Evolutionary conservation across 495 filamentous ascomycete species (phyloP), one percentile per base, ranked within the genome.

Genomic region (Baudoinia panamericana): DNA sequence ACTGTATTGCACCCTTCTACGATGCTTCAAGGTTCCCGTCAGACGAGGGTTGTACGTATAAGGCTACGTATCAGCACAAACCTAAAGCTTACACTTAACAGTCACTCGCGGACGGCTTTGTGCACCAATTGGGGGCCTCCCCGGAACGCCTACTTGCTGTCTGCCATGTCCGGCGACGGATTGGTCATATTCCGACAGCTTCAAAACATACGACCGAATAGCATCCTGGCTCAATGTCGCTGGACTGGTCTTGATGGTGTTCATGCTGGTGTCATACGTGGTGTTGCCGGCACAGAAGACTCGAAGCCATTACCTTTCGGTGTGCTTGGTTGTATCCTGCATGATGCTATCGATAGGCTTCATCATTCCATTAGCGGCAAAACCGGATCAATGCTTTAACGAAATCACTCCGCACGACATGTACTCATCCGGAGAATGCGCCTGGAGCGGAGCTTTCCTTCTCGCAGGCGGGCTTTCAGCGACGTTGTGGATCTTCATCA

Each of bases 321-420:
- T 94, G 35, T 84, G 82, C 56, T 69, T 95, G 41, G 77, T 84
- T 0, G 57, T 82, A 39, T 81, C 72, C 5, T 71, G 82, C 24
- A 64, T 78, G 35, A 67, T 84, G 38, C 79, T 95, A 70, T 74
- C 82, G 58, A 83, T 88, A 36, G 88, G 82, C 3, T 93, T 97
- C 58, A 83, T 95, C 45, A 78, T 97, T 27, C 92, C 90, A 7
- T 72, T 96, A 26, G 85, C 75, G 4, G 71, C 76, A 6, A 73
- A 80, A 52, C 82, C 87, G 13, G 59, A 82, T 2, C 75, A 93
- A 68, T 97, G 90, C 54, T 81, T 73, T 52, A 82, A 97, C 51
- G 64, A 67, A 22, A 95, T 97, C 53, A 97, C 90, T 2, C 92
- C 90, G 0, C 80, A 94, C 53, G 83, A 87, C 50, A 94, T 95